These are phyloP conservation scores for Ajuga reptans DNA, from an alignment of 305 asterid species.

Conservation along the genomic window DNA sequence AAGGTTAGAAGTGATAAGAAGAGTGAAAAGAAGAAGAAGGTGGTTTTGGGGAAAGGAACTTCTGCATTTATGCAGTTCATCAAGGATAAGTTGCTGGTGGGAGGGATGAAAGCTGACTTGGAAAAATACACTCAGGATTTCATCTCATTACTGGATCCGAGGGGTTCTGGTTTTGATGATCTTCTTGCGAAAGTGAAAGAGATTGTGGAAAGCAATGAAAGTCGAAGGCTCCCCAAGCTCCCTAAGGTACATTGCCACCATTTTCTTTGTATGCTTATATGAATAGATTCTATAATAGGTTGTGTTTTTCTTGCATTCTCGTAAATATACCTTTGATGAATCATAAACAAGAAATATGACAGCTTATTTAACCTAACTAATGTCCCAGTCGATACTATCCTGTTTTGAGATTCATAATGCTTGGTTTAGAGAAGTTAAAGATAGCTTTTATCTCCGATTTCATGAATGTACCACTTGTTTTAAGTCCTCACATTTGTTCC, in stretches of 20 bases:
- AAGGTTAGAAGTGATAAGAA: conserved; percentile 40
- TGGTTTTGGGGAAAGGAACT: conserved; percentile 69
- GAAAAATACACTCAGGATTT: conserved; percentile 36
- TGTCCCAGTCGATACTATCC: not conserved
- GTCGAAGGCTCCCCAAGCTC: conserved; percentile 73
- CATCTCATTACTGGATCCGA: conserved; percentile 45
- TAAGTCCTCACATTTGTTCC: not conserved
- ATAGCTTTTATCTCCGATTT: not conserved
- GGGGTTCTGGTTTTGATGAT: conserved; percentile 34
- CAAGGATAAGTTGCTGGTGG: conserved; percentile 45
- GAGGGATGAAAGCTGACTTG: conserved; percentile 29
- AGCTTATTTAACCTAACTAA: not conserved
- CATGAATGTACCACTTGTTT: not conserved
- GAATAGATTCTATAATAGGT: not conserved
- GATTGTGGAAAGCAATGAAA: conserved; percentile 73
- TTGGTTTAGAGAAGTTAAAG: not conserved
- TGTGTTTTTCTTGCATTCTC: not conserved
- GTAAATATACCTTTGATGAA: not conserved
- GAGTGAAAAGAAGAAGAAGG: conserved; percentile 64
- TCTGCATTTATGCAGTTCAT: conserved; percentile 52
- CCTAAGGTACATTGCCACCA: conserved; percentile 51
- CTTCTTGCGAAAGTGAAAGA: conserved; percentile 60
- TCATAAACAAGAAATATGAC: not conserved
- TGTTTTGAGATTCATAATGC: not conserved
- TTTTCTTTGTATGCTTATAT: not conserved